Conservation (phyloP, 345 rosid genomes). For the Syzygium jambos region DNA sequence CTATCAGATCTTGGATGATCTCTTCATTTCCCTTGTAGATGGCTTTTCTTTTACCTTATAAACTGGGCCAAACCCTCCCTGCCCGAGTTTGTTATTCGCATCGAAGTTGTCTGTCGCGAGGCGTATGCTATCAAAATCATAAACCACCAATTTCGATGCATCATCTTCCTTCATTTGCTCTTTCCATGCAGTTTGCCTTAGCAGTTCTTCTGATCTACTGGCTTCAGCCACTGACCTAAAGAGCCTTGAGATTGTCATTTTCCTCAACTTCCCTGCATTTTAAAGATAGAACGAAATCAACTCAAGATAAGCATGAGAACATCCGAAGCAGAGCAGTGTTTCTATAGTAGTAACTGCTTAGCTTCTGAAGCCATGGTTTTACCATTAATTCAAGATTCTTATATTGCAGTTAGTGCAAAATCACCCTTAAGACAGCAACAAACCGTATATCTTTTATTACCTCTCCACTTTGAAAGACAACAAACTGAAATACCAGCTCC, state of each 20-base stretch:
- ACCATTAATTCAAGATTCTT: neutral
- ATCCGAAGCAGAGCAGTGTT: neutral
- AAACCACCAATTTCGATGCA: neutral
- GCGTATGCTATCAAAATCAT: neutral
- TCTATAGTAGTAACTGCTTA: neutral
- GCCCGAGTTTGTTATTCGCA: constrained; percentile 8
- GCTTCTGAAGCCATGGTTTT: neutral
- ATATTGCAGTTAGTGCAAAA: neutral
- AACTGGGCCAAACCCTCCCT: constrained; percentile 18
- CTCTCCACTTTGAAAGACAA: neutral
- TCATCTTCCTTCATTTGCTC: neutral
- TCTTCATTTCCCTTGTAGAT: too few species aligned
- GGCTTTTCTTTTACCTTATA: neutral
- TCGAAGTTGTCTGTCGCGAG: neutral
- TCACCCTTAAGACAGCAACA: neutral
- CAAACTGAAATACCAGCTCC: neutral
- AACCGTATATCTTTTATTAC: neutral
- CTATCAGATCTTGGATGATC: neutral
- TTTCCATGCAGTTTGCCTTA: neutral
- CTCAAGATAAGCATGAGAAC: neutral
- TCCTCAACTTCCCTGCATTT: neutral
- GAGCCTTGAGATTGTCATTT: neutral
- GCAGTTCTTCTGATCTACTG: neutral
- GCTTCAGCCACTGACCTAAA: neutral
- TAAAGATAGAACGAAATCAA: neutral